Evolutionary conservation across 179 eudicot genomes (phyloP).

Genomic region (Spinacia oleracea): DNA sequence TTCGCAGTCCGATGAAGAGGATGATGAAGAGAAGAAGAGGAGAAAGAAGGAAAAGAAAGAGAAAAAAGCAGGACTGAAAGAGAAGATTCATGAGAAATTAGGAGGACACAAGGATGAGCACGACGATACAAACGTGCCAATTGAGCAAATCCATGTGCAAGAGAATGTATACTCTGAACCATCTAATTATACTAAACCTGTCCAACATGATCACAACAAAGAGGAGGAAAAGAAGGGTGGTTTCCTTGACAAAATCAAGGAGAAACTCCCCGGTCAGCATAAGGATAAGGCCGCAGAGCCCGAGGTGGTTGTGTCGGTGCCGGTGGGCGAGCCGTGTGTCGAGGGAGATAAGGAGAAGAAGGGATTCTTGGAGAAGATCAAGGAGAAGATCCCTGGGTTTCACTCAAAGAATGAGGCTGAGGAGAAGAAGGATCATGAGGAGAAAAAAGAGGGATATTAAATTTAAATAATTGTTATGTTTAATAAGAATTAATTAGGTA

Average conservation of each 20-base stretch:
- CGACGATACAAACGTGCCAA: slow-evolving; percentile 27
- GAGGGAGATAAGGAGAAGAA: slow-evolving; percentile 55
- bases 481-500: background rate
- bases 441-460: background rate
- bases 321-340: slow-evolving; percentile 18
- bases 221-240: slow-evolving; percentile 57
- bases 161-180: slow-evolving; percentile 34
- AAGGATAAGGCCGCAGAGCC: slow-evolving; percentile 41
- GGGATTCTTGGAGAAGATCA: slow-evolving; percentile 66
- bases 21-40: slow-evolving; percentile 35
- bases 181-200: slow-evolving; percentile 19
- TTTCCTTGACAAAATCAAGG: slow-evolving; percentile 68
- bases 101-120: slow-evolving; percentile 38
- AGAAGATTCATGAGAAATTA: slow-evolving; percentile 47
- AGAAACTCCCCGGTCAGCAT: slow-evolving; percentile 64
- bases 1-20: slow-evolving; percentile 43
- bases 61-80: slow-evolving; percentile 57
- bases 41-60: slow-evolving; percentile 38
- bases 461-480: background rate
- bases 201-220: background rate
- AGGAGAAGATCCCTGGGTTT: slow-evolving; percentile 68
- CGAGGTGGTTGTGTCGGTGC: slow-evolving; percentile 18
- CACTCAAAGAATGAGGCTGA: slow-evolving; percentile 51
- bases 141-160: slow-evolving; percentile 34
- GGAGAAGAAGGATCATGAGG: slow-evolving; percentile 44